A percentile compares a stretch with the other conserved stretches of the same genome.
phyloP scores from a whole-genome alignment of 2,329 filamentous ascomycete genomes.

The Aschersonia sp. region DNA sequence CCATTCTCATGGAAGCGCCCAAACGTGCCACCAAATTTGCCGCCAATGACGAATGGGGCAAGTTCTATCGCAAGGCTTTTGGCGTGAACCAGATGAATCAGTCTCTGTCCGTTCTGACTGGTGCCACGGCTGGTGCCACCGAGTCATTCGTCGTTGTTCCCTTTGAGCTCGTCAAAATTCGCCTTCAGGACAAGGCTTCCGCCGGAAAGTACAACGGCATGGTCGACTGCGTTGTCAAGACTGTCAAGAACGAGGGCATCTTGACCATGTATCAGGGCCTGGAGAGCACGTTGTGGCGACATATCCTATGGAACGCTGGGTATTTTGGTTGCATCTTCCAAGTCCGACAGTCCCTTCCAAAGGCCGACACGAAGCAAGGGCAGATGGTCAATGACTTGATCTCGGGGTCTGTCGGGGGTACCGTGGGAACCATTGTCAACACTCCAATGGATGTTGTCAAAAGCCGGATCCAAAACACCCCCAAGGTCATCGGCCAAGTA shows the following conservation, averaged over 20 bases:
- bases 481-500: constrained; percentile 62
- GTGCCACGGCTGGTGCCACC: constrained; percentile 86
- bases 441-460: constrained; percentile 97
- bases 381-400: constrained; percentile 81
- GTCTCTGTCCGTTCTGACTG: constrained; percentile 79
- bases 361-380: constrained; percentile 61
- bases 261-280: constrained; percentile 92
- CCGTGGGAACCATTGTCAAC: constrained; percentile 77
- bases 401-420: constrained; percentile 78
- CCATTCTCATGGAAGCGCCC: constrained; percentile 89
- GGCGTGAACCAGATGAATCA: constrained; percentile 81
- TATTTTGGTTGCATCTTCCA: constrained; percentile 99
- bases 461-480: constrained; percentile 89
- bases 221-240: constrained; percentile 69
- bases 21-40: constrained; percentile 98
- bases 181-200: constrained; percentile 87
- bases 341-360: constrained; percentile 70
- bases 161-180: constrained; percentile 97
- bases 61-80: constrained; percentile 81
- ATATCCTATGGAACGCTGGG: constrained; percentile 78
- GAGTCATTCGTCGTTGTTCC: constrained; percentile 95
- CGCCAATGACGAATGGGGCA: constrained; percentile 96
- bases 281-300: constrained; percentile 92
- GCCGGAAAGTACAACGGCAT: constrained; percentile 77
- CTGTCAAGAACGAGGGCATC: constrained; percentile 66